Evolutionary conservation across 2,329 filamentous ascomycete species (phyloP).

Genomic region (Periconia digitata): DNA sequence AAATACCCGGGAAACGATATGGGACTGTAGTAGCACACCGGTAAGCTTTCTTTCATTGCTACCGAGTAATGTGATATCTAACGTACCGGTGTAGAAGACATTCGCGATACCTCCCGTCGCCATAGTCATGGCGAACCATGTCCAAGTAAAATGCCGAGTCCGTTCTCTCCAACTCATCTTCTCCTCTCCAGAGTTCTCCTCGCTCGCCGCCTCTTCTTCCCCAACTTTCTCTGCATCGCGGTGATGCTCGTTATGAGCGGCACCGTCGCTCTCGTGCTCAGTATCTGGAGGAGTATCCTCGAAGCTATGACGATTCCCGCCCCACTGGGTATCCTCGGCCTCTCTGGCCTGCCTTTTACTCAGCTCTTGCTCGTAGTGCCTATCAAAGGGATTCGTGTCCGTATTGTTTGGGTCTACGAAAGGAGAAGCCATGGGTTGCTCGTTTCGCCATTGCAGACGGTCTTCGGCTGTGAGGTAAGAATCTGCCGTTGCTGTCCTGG

Average conservation of each 20-base stretch:
- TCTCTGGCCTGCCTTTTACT: conserved; percentile 27
- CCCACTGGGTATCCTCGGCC: neutral
- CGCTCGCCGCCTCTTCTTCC: conserved; percentile 39
- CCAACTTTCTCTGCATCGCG: conserved; percentile 52
- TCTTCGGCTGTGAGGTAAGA: conserved; percentile 16
- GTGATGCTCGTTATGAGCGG: too few species aligned
- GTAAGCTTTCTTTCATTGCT: conserved; percentile 2
- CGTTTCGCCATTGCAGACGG: conserved; percentile 28
- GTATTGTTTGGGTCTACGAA: conserved; percentile 7
- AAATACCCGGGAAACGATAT: conserved; percentile 48
- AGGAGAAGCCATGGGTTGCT: conserved; percentile 20
- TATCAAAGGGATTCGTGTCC: conserved; percentile 23
- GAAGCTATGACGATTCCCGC: neutral
- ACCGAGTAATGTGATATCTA: too few species aligned
- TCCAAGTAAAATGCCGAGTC: conserved; percentile 71
- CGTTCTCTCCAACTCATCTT: conserved; percentile 51
- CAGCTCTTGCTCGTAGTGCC: conserved; percentile 1
- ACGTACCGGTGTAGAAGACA: conserved; percentile 58
- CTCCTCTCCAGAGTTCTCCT: conserved; percentile 1
- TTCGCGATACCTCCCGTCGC: conserved; percentile 63
- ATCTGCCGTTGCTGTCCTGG: neutral
- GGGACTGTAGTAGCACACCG: conserved; percentile 38
- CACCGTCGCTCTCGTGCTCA: neutral
- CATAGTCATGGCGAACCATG: conserved; percentile 74
- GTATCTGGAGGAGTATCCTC: neutral